A percentile compares a stretch with the other conserved stretches of the same genome.
phyloP scores from a whole-genome alignment of 257 asterid species.

The Solanum chilense region DNA sequence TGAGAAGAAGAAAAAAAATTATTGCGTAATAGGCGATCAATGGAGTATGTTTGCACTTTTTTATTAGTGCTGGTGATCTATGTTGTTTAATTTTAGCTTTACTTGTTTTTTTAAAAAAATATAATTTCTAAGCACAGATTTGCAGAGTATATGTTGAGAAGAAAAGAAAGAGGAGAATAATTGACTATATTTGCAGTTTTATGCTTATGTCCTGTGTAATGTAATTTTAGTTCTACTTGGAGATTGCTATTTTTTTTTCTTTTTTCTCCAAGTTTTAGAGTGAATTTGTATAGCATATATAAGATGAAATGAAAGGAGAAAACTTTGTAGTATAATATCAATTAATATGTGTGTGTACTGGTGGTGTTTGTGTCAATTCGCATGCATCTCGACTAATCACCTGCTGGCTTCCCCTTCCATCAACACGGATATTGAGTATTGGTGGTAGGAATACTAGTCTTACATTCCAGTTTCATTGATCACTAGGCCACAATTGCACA shows the following conservation, averaged over 20 bases:
- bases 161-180: not conserved
- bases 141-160: not conserved
- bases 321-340: not conserved
- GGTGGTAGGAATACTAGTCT: not conserved
- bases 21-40: not conserved
- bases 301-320: not conserved
- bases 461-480: not conserved
- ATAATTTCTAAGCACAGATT: not conserved
- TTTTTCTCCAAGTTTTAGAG: not conserved
- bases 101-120: not conserved
- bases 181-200: not conserved
- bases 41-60: not conserved
- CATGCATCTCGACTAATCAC: not conserved
- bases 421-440: not conserved
- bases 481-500: not conserved
- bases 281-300: not conserved
- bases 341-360: not conserved
- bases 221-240: not conserved
- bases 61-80: not conserved
- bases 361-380: not conserved
- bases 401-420: not conserved
- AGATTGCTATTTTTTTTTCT: not conserved
- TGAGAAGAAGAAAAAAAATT: not conserved
- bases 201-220: not conserved
- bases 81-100: not conserved